Conservation (phyloP, 1,139 yeast genomes). For the Protomyces arabidopsidicola region DNA sequence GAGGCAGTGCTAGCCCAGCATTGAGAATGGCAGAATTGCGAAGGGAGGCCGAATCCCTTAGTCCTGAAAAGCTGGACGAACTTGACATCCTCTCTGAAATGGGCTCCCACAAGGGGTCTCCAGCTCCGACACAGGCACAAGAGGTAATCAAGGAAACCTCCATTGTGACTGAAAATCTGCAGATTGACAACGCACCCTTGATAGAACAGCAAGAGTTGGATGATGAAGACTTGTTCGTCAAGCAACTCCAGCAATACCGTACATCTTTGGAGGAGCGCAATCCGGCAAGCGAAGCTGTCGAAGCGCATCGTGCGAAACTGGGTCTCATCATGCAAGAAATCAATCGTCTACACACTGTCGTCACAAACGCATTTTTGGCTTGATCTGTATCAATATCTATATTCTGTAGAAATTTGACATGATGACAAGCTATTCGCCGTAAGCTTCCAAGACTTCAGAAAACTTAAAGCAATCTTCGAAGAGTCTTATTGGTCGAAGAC, state of each 20-base stretch:
- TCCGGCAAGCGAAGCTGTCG: neutral
- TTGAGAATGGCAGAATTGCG: neutral
- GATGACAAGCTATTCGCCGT: no score
- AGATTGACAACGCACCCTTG: neutral
- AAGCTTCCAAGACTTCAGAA: no score
- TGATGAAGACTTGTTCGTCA: conserved; percentile 21
- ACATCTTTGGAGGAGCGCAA: conserved; percentile 6
- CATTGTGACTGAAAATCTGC: neutral
- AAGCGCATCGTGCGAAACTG: conserved; percentile 2
- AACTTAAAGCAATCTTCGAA: neutral
- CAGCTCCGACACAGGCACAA: neutral
- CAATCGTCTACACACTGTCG: neutral
- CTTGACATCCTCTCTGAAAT: neutral
- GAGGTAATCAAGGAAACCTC: neutral
- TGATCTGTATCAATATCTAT: neutral
- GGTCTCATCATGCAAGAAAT: conserved; percentile 12
- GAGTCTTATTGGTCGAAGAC: neutral
- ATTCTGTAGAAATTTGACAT: no score
- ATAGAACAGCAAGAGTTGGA: conserved; percentile 1
- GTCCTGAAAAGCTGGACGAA: neutral
- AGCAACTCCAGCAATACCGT: conserved; percentile 20
- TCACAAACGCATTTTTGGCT: neutral
- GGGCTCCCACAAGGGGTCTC: neutral
- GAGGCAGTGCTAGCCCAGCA: neutral
- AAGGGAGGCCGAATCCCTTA: neutral